A percentile compares a stretch with the other conserved stretches of the same genome.
phyloP scores from a whole-genome alignment of 2,329 filamentous ascomycete genomes.

The Dothidotthia symphoricarpi region DNA sequence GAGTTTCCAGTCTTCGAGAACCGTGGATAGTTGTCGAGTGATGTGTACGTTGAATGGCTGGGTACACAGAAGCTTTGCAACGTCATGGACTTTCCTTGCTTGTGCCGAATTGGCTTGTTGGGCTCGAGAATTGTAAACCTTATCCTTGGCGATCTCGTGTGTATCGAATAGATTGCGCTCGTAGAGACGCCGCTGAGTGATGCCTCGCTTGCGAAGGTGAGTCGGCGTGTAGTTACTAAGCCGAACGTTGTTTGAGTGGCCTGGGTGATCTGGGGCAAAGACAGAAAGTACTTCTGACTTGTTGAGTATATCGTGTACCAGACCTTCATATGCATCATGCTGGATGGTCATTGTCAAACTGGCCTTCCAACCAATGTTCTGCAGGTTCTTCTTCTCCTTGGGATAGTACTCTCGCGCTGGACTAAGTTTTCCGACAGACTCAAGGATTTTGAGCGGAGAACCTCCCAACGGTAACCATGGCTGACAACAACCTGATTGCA shows the following conservation, averaged over 20 bases:
- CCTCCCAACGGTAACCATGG: slow-evolving; percentile 27
- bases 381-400: slow-evolving; percentile 22
- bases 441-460: slow-evolving; percentile 5
- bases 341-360: slow-evolving; percentile 26
- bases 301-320: slow-evolving; percentile 14
- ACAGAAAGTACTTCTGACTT: slow-evolving; percentile 13
- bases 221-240: slow-evolving; percentile 3
- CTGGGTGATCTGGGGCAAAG: slow-evolving; percentile 13
- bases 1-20: slow-evolving; percentile 13
- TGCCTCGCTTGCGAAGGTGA: slow-evolving; percentile 15
- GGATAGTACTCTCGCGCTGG: slow-evolving; percentile 40
- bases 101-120: slow-evolving; percentile 9
- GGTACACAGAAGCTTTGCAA: slow-evolving; percentile 10
- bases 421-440: slow-evolving; percentile 37
- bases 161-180: slow-evolving; percentile 30
- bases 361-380: slow-evolving; percentile 33
- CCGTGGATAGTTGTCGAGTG: slow-evolving; percentile 9
- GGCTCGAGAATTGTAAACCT: slow-evolving; percentile 11
- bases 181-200: slow-evolving; percentile 11
- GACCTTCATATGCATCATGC: slow-evolving; percentile 28
- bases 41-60: slow-evolving; percentile 10
- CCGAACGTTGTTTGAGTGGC: slow-evolving; percentile 6
- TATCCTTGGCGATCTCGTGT: slow-evolving; percentile 2
- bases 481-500: slow-evolving; percentile 53
- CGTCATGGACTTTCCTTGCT: slow-evolving; percentile 13